Conservation (phyloP, 306 rosid genomes). For the Purshia tridentata region DNA sequence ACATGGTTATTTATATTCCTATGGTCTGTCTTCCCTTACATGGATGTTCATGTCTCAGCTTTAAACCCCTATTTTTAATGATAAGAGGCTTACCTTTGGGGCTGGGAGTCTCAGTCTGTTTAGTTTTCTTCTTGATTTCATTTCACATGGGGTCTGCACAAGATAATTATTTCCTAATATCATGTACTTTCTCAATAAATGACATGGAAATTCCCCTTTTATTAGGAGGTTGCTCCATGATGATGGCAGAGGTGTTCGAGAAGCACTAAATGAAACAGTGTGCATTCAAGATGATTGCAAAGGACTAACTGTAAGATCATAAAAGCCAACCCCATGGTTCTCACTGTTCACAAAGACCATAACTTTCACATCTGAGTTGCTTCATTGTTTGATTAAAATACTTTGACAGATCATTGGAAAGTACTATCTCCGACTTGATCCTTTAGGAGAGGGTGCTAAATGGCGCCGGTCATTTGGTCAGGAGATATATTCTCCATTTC, state of each 20-base stretch:
- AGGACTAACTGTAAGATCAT: conserved; percentile 67
- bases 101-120: not conserved
- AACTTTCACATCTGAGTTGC: conserved; percentile 18
- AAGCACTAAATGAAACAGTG: conserved; percentile 73
- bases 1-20: not conserved
- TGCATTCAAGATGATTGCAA: conserved; percentile 53
- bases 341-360: conserved; percentile 11
- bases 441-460: conserved; percentile 68
- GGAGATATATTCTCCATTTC: conserved; percentile 77
- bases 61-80: too few relatives aligned
- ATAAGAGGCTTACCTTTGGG: too few relatives aligned
- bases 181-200: not conserved
- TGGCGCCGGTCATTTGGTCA: conserved; percentile 90
- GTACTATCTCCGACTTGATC: conserved; percentile 76
- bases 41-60: too few relatives aligned
- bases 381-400: not conserved
- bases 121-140: conserved; percentile 4
- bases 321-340: conserved; percentile 6
- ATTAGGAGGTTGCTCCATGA: conserved; percentile 67
- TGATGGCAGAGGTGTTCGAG: conserved; percentile 67
- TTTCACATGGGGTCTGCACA: not conserved
- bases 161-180: not conserved
- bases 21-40: not conserved
- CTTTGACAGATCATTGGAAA: conserved; percentile 63
- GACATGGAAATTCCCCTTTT: conserved; percentile 1